Conservation (phyloP, 805 yeast genomes). For the Hanseniaspora occidentalis region DNA sequence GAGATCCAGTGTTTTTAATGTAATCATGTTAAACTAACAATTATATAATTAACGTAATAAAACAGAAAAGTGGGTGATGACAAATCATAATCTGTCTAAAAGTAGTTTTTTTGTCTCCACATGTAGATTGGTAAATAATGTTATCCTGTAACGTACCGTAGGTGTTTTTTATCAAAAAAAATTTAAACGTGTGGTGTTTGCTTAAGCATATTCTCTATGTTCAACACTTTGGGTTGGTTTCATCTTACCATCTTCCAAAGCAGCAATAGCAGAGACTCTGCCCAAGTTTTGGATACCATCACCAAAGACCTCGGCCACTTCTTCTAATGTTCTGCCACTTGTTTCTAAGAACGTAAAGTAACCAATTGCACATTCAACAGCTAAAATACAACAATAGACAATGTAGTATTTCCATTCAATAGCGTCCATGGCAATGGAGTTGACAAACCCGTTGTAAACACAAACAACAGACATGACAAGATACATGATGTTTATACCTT, state of each 20-base stretch:
- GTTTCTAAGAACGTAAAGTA: conserved; percentile 27
- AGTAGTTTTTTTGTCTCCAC: too few relatives aligned
- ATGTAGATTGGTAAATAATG: too few relatives aligned
- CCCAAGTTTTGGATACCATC: conserved; percentile 12
- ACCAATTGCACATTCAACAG: conserved; percentile 19
- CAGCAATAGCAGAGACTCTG: conserved; percentile 2
- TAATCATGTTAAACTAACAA: too few relatives aligned
- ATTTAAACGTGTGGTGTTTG: too few relatives aligned
- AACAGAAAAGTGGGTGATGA: too few relatives aligned
- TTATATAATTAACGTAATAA: too few relatives aligned
- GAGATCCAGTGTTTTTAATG: too few relatives aligned
- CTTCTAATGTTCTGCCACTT: conserved; percentile 27
- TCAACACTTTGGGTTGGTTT: background rate
- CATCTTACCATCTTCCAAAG: conserved; percentile 4
- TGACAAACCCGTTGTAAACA: conserved; percentile 24
- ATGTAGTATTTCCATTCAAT: conserved; percentile 26
- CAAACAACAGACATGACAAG: conserved; percentile 15
- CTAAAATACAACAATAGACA: conserved; percentile 22
- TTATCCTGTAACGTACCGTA: too few relatives aligned
- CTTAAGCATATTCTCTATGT: background rate
- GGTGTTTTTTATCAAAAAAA: too few relatives aligned
- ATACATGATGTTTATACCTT: conserved; percentile 17
- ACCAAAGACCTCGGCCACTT: conserved; percentile 26
- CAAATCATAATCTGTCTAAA: too few relatives aligned
- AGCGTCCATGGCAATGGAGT: conserved; percentile 27